Evolutionary conservation across 345 rosid genomes (phyloP).

Genomic region (Odontarrhena argentea): DNA sequence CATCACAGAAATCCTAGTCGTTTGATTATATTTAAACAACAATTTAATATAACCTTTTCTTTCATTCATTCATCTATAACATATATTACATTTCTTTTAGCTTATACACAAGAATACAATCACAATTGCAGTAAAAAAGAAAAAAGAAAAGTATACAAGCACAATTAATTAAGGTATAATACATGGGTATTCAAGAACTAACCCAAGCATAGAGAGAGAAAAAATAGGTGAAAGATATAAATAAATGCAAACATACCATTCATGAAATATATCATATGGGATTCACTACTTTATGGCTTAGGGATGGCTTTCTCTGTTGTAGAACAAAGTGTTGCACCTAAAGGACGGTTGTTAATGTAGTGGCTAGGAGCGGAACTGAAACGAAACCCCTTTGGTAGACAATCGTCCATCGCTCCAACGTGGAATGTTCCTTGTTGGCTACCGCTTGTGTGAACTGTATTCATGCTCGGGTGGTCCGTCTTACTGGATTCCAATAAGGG

Average conservation of each 20-base stretch:
- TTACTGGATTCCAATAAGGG: constrained; percentile 16
- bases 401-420: constrained; percentile 16
- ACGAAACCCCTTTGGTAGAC: constrained; percentile 38
- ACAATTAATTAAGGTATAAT: constrained; percentile 23
- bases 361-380: constrained; percentile 40
- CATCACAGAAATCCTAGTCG: not conserved
- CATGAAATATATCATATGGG: constrained; percentile 2
- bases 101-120: not conserved
- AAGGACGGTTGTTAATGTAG: constrained; percentile 34
- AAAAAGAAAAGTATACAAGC: not conserved
- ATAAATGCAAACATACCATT: not conserved
- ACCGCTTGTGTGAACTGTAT: constrained; percentile 13
- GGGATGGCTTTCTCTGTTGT: constrained; percentile 31
- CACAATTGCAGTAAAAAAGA: not conserved
- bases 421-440: not conserved
- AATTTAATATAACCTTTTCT: not conserved
- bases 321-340: constrained; percentile 38
- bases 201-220: constrained; percentile 23
- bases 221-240: constrained; percentile 22
- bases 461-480: constrained; percentile 1
- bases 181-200: constrained; percentile 1
- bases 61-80: not conserved
- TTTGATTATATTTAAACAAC: not conserved
- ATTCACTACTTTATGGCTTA: constrained; percentile 15
- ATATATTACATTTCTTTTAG: not conserved